Evolutionary conservation across 2,329 filamentous ascomycete species (phyloP).

Genomic region (Colletotrichum sansevieriae): DNA sequence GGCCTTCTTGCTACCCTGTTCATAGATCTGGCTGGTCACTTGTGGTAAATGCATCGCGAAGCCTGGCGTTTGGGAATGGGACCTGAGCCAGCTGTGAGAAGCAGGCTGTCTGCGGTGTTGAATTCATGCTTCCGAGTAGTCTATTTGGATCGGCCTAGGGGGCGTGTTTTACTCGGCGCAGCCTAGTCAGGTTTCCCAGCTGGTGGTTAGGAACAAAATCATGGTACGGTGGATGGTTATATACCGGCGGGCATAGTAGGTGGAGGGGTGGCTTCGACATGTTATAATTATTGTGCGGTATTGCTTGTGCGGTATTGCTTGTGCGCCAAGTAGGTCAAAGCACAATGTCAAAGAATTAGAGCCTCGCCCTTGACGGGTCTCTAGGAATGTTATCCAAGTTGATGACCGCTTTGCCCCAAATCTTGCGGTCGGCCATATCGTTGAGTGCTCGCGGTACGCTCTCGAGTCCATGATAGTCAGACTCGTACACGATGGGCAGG

Average conservation of each 20-base stretch:
- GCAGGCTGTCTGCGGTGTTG: constrained; percentile 9
- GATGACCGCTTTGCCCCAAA: constrained; percentile 70
- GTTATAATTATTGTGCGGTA: constrained; percentile 21
- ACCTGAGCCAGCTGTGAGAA: constrained; percentile 18
- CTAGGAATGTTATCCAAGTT: constrained; percentile 48
- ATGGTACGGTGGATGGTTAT: constrained; percentile 34
- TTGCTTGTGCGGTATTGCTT: constrained; percentile 7
- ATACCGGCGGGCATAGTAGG: constrained; percentile 30
- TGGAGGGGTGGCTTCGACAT: constrained; percentile 13
- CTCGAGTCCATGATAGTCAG: constrained; percentile 62
- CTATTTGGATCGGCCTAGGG: neutral
- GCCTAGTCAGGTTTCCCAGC: constrained; percentile 7
- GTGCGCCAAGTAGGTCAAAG: constrained; percentile 1
- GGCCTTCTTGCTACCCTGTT: constrained; percentile 31
- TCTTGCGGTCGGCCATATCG: constrained; percentile 62
- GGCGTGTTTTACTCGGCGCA: neutral
- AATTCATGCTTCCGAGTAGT: neutral
- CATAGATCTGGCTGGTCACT: constrained; percentile 40
- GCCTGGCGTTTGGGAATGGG: constrained; percentile 43
- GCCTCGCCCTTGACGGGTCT: constrained; percentile 4
- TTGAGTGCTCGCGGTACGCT: constrained; percentile 63
- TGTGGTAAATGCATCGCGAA: constrained; percentile 44
- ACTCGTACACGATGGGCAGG: constrained; percentile 63
- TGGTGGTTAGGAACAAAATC: constrained; percentile 31
- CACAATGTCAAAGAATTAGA: constrained; percentile 3